Conservation (phyloP, 352 stramenopile species). For the Pythium brassicae region DNA sequence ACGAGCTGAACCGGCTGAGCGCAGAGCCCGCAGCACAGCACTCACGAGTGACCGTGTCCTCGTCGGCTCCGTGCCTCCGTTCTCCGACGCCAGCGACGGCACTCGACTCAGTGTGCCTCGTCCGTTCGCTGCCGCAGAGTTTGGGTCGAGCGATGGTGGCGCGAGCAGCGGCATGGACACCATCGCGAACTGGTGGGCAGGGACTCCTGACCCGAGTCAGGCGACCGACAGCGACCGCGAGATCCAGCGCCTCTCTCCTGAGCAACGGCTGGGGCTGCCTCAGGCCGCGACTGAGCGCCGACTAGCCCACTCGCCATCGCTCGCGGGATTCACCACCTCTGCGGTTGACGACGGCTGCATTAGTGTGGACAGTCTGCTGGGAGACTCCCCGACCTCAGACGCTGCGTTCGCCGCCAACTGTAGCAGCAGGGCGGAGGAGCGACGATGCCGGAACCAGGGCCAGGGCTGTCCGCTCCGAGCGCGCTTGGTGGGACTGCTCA, state of each 20-base stretch:
- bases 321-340: not conserved
- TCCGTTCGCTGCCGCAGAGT: constrained; percentile 24
- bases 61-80: constrained; percentile 3
- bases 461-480: constrained; percentile 41
- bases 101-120: constrained; percentile 5
- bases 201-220: constrained; percentile 5
- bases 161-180: constrained; percentile 15
- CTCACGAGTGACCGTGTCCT: not conserved
- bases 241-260: constrained; percentile 3
- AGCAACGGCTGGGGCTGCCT: not conserved
- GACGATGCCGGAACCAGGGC: constrained; percentile 16
- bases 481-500: constrained; percentile 55
- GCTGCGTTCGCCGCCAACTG: not conserved
- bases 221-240: constrained; percentile 14
- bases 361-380: not conserved
- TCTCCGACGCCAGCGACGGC: not conserved
- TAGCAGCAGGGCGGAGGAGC: not conserved
- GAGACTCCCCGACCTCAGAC: not conserved
- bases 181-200: constrained; percentile 65
- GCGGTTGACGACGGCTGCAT: not conserved
- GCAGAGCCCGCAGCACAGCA: not conserved
- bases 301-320: constrained; percentile 1
- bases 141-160: constrained; percentile 9
- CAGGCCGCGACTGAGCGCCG: constrained; percentile 9
- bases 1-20: not conserved